A percentile compares a stretch with the other conserved stretches of the same genome.
phyloP scores from a whole-genome alignment of 345 rosid genomes.

The Abelmoschus esculentus region DNA sequence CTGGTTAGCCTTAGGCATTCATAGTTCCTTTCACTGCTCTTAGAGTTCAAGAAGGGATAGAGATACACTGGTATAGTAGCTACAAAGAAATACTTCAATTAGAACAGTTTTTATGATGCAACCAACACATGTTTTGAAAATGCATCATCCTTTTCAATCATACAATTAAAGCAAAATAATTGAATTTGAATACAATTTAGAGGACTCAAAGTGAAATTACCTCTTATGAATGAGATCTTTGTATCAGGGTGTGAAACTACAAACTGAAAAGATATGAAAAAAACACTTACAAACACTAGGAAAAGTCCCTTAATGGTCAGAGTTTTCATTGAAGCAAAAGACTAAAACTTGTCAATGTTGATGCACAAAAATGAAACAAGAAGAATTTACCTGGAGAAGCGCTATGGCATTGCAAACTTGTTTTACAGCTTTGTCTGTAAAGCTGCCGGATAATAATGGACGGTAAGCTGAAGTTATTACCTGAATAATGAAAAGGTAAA shows the following conservation, averaged over 20 bases:
- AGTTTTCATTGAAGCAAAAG: background rate
- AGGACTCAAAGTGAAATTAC: constrained; percentile 21
- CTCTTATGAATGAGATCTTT: constrained; percentile 29
- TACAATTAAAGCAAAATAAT: too few relatives aligned
- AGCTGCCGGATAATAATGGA: constrained; percentile 18
- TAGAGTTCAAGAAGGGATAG: constrained; percentile 35
- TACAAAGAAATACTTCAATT: constrained; percentile 22
- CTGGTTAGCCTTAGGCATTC: constrained; percentile 47
- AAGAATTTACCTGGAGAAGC: constrained; percentile 41
- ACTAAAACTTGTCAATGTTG: background rate
- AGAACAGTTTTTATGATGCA: background rate
- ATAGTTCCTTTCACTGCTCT: constrained; percentile 25
- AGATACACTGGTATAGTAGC: constrained; percentile 42
- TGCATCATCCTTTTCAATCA: too few relatives aligned
- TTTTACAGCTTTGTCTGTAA: constrained; percentile 17
- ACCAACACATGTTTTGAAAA: too few relatives aligned
- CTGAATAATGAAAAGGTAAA: constrained; percentile 23
- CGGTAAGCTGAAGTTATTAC: constrained; percentile 36
- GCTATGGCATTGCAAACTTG: constrained; percentile 45
- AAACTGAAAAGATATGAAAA: constrained; percentile 22
- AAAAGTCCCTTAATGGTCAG: too few relatives aligned
- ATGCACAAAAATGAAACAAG: background rate
- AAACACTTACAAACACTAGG: too few relatives aligned
- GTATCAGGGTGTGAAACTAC: constrained; percentile 50
- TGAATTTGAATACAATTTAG: too few relatives aligned